Percentiles rank a stretch among this genome's conserved stretches.
phyloP scores from a whole-genome alignment of 176 grass and related monocot species.

The Typha latifolia region DNA sequence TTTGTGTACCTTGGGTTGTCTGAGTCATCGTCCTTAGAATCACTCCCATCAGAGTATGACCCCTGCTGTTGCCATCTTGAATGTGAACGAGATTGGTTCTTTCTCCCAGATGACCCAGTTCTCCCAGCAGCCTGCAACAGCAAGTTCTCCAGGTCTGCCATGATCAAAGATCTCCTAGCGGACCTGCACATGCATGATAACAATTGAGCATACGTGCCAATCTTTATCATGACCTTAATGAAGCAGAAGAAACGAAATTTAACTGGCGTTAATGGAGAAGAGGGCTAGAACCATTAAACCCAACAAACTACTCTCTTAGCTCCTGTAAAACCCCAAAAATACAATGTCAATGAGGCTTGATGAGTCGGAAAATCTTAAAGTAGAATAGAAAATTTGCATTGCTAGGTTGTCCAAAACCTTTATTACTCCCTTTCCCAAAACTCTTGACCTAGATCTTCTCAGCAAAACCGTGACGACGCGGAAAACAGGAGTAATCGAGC shows the following conservation, averaged over 20 bases:
- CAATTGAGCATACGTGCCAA: background rate
- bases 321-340: background rate
- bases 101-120: conserved; percentile 21
- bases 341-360: background rate
- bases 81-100: conserved; percentile 27
- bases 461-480: background rate
- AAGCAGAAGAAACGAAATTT: background rate
- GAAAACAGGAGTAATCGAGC: background rate
- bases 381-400: background rate
- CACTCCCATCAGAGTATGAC: conserved; percentile 46
- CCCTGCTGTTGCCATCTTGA: conserved; percentile 29
- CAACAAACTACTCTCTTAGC: background rate
- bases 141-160: conserved; percentile 55
- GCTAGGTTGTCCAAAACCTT: background rate
- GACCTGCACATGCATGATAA: background rate
- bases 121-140: conserved; percentile 78
- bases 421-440: background rate
- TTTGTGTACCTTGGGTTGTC: conserved; percentile 37
- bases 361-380: background rate
- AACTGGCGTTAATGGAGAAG: background rate
- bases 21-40: conserved; percentile 41
- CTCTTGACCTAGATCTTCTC: background rate
- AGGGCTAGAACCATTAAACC: background rate
- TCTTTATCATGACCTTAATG: background rate
- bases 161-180: conserved; percentile 6